Evolutionary conservation across 768 basidiomycete species (phyloP).

Genomic region (Podaxis sp.): DNA sequence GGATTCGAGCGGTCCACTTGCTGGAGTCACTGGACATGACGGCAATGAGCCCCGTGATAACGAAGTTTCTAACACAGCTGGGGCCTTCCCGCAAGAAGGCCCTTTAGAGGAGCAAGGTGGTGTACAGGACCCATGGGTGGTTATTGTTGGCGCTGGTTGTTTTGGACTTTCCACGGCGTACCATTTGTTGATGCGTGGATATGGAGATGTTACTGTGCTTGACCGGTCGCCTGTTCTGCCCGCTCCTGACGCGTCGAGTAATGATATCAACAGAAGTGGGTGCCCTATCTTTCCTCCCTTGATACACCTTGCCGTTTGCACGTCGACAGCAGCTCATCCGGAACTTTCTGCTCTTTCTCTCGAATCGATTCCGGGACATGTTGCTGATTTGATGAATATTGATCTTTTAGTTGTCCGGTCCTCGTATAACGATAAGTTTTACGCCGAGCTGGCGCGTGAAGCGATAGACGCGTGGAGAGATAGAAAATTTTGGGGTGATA

Average conservation of each 20-base stretch:
- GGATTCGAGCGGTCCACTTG: neutral
- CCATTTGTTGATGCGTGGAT: conserved; percentile 72
- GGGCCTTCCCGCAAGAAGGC: neutral
- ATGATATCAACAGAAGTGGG: conserved; percentile 52
- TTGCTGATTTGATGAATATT: neutral
- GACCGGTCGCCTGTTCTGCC: conserved; percentile 72
- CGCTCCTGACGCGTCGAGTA: conserved; percentile 78
- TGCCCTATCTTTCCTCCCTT: conserved; percentile 6
- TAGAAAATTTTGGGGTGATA: conserved; percentile 61
- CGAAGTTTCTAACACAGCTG: neutral
- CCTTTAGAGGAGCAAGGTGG: neutral
- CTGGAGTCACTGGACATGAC: neutral
- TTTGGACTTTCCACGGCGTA: conserved; percentile 88
- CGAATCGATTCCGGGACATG: neutral
- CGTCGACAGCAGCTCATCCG: neutral
- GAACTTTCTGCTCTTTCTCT: neutral
- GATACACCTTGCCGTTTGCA: neutral
- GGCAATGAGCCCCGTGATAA: neutral
- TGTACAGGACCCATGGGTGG: conserved; percentile 28
- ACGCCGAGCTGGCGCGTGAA: conserved; percentile 69
- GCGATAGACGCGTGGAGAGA: conserved; percentile 78
- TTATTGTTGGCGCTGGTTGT: conserved; percentile 81
- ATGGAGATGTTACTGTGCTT: conserved; percentile 68
- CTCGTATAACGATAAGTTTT: conserved; percentile 69
- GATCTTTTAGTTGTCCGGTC: conserved; percentile 64